Evolutionary conservation across 805 yeast species (phyloP).

Genomic region (Ogataea degrootiae): DNA sequence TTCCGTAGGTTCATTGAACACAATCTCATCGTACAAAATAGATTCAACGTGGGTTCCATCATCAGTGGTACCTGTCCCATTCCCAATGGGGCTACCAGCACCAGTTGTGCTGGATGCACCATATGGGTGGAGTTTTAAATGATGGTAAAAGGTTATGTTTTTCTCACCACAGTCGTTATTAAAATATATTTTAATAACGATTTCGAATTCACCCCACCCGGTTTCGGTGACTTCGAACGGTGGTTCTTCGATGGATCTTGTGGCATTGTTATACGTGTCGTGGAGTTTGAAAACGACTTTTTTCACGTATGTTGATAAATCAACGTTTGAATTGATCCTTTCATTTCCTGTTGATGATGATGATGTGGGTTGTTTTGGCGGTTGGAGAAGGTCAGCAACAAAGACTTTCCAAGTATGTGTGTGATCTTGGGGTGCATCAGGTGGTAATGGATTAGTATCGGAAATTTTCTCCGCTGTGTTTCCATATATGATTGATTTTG

Average conservation of each 20-base stretch:
- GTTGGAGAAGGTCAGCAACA: constrained; percentile 51
- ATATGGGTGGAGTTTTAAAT: constrained; percentile 87
- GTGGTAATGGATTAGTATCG: constrained; percentile 42
- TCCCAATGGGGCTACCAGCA: neutral
- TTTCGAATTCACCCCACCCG: constrained; percentile 99
- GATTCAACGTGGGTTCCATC: constrained; percentile 47
- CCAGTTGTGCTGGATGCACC: constrained; percentile 24
- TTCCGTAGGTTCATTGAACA: constrained; percentile 95
- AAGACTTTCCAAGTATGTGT: constrained; percentile 96
- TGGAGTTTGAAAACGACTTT: constrained; percentile 92
- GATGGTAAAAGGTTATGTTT: constrained; percentile 80
- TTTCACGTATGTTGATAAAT: constrained; percentile 74
- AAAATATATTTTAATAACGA: constrained; percentile 81
- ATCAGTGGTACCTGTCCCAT: constrained; percentile 20
- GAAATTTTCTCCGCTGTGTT: constrained; percentile 70
- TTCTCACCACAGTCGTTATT: constrained; percentile 86
- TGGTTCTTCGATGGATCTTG: constrained; percentile 82
- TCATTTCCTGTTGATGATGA: neutral
- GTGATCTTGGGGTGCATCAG: constrained; percentile 77
- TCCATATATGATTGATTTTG: constrained; percentile 79
- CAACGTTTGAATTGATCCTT: constrained; percentile 26
- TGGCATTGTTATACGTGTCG: constrained; percentile 85
- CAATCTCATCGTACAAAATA: constrained; percentile 79
- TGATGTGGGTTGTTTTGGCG: constrained; percentile 32
- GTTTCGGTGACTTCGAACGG: constrained; percentile 96